Evolutionary conservation across 306 rosid species (phyloP).

Genomic region (Ormosia semicastrata): DNA sequence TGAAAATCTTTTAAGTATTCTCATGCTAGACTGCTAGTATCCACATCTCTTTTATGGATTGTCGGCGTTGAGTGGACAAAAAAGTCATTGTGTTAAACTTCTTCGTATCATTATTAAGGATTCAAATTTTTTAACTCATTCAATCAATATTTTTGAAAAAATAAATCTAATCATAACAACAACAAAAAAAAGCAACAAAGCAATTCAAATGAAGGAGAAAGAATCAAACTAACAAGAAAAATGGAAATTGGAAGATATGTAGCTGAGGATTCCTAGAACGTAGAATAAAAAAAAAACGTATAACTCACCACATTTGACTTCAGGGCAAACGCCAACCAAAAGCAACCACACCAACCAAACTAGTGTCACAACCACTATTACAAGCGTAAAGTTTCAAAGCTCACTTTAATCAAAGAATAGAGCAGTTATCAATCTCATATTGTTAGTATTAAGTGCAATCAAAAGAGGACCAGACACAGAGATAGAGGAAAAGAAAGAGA

Average conservation of each 20-base stretch:
- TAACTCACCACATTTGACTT: too few species aligned
- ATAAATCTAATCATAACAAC: neutral
- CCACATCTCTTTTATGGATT: neutral
- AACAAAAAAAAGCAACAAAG: neutral
- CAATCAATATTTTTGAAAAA: neutral
- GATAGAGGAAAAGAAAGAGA: neutral
- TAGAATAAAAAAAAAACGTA: too few species aligned
- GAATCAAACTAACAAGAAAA: neutral
- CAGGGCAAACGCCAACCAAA: neutral
- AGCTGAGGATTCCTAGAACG: too few species aligned
- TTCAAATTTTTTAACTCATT: neutral
- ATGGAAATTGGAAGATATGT: too few species aligned
- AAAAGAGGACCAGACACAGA: neutral
- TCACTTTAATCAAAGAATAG: neutral
- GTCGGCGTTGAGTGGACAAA: conserved; percentile 13
- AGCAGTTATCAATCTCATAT: neutral
- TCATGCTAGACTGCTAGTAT: neutral
- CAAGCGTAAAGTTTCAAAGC: neutral
- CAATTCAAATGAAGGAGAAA: neutral
- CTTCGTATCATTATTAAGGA: neutral
- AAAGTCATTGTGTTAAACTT: neutral
- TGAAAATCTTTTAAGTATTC: neutral
- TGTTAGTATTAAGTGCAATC: neutral
- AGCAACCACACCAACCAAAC: neutral
- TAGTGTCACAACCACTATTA: neutral